Evolutionary conservation across 805 yeast genomes (phyloP).

Genomic region (Aciculoconidium aculeatum): DNA sequence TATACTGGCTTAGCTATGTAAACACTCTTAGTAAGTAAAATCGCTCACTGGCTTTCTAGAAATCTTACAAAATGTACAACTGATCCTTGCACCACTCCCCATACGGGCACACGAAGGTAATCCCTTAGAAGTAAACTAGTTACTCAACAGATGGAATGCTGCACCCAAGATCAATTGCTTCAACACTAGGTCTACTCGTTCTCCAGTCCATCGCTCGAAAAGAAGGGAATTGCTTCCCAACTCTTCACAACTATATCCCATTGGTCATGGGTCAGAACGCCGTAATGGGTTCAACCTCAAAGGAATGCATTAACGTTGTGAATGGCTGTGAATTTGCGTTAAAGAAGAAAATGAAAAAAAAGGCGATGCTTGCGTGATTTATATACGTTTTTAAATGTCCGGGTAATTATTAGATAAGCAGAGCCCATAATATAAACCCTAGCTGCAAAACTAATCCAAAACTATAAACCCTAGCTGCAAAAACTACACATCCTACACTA

Average conservation of each 20-base stretch:
- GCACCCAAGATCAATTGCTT: conserved; percentile 65
- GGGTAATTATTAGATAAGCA: no score
- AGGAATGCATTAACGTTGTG: conserved; percentile 58
- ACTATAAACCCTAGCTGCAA: no score
- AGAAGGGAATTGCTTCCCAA: conserved; percentile 22
- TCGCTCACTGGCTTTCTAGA: no score
- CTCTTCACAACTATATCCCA: conserved; percentile 46
- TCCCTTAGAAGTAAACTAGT: conserved; percentile 50
- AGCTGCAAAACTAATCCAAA: no score
- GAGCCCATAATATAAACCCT: no score
- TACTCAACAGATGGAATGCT: conserved; percentile 49
- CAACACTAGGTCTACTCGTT: conserved; percentile 28
- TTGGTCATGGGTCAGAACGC: conserved; percentile 69
- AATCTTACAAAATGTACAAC: conserved; percentile 46
- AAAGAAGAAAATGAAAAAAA: conserved; percentile 14
- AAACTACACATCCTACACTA: no score
- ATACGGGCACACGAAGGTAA: conserved; percentile 74
- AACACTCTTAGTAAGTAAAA: no score
- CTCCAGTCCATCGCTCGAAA: conserved; percentile 53
- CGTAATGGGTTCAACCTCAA: conserved; percentile 63
- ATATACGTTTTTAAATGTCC: conserved; percentile 15
- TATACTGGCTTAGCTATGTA: no score
- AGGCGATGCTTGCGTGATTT: conserved; percentile 6
- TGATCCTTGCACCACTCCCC: conserved; percentile 64
- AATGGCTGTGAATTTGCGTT: conserved; percentile 66